Evolutionary conservation across 306 rosid genomes (phyloP).

Genomic region (Datisca glomerata): DNA sequence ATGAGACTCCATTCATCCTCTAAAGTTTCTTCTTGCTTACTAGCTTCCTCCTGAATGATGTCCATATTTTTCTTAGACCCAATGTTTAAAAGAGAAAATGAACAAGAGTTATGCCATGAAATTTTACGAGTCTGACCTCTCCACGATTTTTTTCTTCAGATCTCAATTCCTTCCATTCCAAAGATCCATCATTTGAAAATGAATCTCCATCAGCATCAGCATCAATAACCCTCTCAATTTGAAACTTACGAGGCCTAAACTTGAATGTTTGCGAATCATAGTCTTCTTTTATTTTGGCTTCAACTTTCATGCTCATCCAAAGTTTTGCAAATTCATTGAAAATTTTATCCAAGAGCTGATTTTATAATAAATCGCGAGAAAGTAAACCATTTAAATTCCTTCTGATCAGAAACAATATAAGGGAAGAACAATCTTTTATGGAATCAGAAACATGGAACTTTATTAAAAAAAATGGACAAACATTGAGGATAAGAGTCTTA

Average conservation of each 20-base stretch:
- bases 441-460: too few species aligned
- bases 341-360: constrained; percentile 56
- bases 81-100: not conserved
- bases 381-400: too few species aligned
- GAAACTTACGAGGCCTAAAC: constrained; percentile 61
- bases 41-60: constrained; percentile 37
- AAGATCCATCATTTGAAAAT: constrained; percentile 28
- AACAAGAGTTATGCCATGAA: not conserved
- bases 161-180: constrained; percentile 50
- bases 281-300: constrained; percentile 43
- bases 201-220: constrained; percentile 33
- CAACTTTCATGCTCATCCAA: constrained; percentile 53
- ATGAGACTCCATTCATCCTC: constrained; percentile 59
- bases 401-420: too few species aligned
- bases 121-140: constrained; percentile 8
- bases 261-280: constrained; percentile 48
- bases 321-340: constrained; percentile 47
- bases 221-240: constrained; percentile 59
- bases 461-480: not conserved
- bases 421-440: too few species aligned
- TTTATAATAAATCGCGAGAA: not conserved
- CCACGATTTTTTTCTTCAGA: constrained; percentile 12
- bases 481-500: constrained; percentile 15
- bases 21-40: constrained; percentile 29
- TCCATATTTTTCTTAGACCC: not conserved